phyloP scores from a whole-genome alignment of 2,329 filamentous ascomycete genomes.

The Rugonectria rugulosa region DNA sequence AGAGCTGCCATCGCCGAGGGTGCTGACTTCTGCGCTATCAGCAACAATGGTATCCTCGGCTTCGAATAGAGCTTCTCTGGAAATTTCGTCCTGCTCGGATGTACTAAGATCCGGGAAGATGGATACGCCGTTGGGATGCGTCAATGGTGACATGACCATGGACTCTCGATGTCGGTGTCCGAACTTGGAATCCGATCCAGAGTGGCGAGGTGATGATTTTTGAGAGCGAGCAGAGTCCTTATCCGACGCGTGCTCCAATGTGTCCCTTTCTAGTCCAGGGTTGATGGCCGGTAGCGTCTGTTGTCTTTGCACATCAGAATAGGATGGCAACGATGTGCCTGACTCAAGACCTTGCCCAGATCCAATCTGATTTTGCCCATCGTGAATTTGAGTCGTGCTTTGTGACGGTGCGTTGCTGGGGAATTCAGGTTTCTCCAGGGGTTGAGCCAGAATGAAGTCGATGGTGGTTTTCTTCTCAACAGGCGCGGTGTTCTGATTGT shows the following conservation, averaged over 20 bases:
- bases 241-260: background rate
- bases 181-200: background rate
- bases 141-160: conserved; percentile 41
- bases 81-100: conserved; percentile 46
- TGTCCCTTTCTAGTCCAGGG: background rate
- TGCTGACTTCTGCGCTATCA: conserved; percentile 41
- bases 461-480: background rate
- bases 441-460: background rate
- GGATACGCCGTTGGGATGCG: conserved; percentile 47
- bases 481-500: background rate
- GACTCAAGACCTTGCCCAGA: background rate
- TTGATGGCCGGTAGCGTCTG: background rate
- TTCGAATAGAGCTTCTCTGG: conserved; percentile 46
- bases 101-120: conserved; percentile 48
- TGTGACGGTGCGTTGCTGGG: background rate
- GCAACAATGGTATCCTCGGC: conserved; percentile 48
- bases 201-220: conserved; percentile 1
- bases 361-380: background rate
- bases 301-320: background rate
- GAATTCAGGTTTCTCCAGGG: background rate
- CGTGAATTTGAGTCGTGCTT: background rate
- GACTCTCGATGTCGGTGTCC: conserved; percentile 28
- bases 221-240: background rate
- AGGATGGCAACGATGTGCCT: background rate
- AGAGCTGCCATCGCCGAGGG: conserved; percentile 32